Evolutionary conservation across 768 basidiomycete genomes (phyloP).

Genomic region (Kwoniella europaea): DNA sequence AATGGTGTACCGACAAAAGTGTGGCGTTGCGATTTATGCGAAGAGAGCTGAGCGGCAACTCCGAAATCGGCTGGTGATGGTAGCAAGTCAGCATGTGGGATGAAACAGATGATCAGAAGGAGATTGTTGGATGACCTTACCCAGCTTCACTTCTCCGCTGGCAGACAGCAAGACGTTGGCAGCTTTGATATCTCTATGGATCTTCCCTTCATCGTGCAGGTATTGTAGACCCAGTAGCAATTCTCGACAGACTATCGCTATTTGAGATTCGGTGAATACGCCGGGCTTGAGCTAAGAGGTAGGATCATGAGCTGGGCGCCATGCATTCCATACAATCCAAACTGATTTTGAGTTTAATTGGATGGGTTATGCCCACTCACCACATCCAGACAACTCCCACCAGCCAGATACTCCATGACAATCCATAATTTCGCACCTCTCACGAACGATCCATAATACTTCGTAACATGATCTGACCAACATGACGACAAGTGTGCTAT

Average conservation of each 20-base stretch:
- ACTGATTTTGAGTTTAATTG: neutral
- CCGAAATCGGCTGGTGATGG: slow-evolving; percentile 80
- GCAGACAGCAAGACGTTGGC: slow-evolving; percentile 92
- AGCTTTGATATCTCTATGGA: slow-evolving; percentile 98
- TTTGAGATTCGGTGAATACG: slow-evolving; percentile 86
- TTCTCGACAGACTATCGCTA: slow-evolving; percentile 92
- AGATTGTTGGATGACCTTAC: slow-evolving; percentile 35
- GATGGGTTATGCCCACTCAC: slow-evolving; percentile 41
- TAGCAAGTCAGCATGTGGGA: neutral
- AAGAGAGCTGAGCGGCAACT: slow-evolving; percentile 92
- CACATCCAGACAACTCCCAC: slow-evolving; percentile 96
- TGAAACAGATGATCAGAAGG: neutral
- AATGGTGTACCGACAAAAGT: slow-evolving; percentile 78
- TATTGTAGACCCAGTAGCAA: slow-evolving; percentile 91
- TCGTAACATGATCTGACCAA: slow-evolving; percentile 94
- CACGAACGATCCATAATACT: slow-evolving; percentile 96
- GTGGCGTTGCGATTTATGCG: slow-evolving; percentile 79
- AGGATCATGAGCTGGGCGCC: neutral
- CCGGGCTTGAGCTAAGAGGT: slow-evolving; percentile 74
- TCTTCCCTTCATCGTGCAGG: slow-evolving; percentile 92
- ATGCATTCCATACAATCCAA: too few species aligned
- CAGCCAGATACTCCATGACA: slow-evolving; percentile 97
- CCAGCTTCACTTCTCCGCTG: slow-evolving; percentile 88
- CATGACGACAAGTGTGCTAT: slow-evolving; percentile 94
- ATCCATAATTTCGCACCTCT: slow-evolving; percentile 98